These are phyloP conservation scores for Linderina pennispora DNA, from an alignment of 192 early-diverging fungal species.

Conservation along the genomic window DNA sequence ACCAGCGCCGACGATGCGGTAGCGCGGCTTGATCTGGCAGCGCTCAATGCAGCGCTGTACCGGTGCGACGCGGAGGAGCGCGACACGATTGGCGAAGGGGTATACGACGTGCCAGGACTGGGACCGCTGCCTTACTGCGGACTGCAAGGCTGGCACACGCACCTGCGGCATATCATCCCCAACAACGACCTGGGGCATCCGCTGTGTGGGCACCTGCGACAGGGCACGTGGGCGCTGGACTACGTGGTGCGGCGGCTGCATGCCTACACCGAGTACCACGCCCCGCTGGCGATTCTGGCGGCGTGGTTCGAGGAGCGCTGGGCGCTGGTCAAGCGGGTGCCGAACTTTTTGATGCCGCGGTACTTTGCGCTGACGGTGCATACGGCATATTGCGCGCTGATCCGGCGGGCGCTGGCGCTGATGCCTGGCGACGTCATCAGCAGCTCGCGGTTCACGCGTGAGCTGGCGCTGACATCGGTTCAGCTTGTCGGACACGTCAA, in stretches of 20 bases:
- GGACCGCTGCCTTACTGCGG: conserved; percentile 85
- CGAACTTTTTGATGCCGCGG: conserved; percentile 84
- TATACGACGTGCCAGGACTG: conserved; percentile 85
- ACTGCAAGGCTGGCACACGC: conserved; percentile 86
- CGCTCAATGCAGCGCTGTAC: conserved; percentile 85
- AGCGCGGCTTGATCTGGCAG: conserved; percentile 50
- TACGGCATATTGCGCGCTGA: conserved; percentile 69
- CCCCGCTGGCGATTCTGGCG: conserved; percentile 32
- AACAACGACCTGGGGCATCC: conserved; percentile 92
- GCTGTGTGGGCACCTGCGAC: conserved; percentile 81
- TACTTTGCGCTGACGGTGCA: conserved; percentile 86
- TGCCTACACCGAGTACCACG: conserved; percentile 17
- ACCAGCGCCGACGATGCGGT: conserved; percentile 62
- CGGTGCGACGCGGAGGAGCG: conserved; percentile 83
- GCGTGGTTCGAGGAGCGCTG: conserved; percentile 79
- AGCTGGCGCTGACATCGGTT: conserved; percentile 70
- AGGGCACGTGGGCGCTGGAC: conserved; percentile 89
- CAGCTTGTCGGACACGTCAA: conserved; percentile 79
- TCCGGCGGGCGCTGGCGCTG: conserved; percentile 53
- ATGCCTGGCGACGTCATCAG: conserved; percentile 55
- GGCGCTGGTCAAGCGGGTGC: conserved; percentile 59
- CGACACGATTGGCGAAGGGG: conserved; percentile 72
- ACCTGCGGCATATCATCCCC: conserved; percentile 69
- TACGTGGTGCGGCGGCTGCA: conserved; percentile 71
- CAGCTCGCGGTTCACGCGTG: conserved; percentile 59